Conservation (phyloP, 225 moss, liverwort and hornwort species). For the Marchantia polymorpha region DNA sequence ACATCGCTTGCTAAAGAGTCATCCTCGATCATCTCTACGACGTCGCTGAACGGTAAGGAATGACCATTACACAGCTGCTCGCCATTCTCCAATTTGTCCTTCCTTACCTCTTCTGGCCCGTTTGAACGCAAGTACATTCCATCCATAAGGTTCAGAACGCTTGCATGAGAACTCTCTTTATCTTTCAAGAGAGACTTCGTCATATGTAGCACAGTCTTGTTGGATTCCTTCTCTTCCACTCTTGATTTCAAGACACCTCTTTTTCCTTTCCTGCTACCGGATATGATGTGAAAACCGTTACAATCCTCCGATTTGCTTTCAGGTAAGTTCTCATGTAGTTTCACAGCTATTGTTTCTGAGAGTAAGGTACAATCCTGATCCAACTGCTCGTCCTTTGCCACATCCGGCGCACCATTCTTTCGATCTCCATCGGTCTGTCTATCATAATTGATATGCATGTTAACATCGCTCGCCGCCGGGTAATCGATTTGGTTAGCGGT, state of each 20-base stretch:
- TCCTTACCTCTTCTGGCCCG: neutral
- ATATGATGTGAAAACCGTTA: neutral
- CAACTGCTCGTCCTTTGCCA: slow-evolving; percentile 13
- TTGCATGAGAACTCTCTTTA: neutral
- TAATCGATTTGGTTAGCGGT: neutral
- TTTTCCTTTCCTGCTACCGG: slow-evolving; percentile 8
- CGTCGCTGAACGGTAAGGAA: neutral
- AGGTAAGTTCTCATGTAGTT: neutral
- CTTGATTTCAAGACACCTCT: neutral
- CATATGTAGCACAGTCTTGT: neutral
- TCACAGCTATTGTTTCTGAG: neutral
- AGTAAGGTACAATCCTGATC: neutral
- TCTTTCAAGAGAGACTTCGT: neutral
- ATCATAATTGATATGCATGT: neutral
- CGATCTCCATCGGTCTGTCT: slow-evolving; percentile 10
- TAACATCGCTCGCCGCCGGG: neutral
- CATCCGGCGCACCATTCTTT: slow-evolving; percentile 26
- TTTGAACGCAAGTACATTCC: neutral
- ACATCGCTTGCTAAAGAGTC: neutral
- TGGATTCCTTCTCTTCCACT: neutral
- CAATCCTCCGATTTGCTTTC: neutral
- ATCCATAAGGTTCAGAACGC: neutral
- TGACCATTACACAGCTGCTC: neutral
- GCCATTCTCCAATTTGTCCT: neutral
- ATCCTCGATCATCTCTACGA: neutral